phyloP scores from a whole-genome alignment of 148 eudicot genomes.

The Vaccinium macrocarpon region DNA sequence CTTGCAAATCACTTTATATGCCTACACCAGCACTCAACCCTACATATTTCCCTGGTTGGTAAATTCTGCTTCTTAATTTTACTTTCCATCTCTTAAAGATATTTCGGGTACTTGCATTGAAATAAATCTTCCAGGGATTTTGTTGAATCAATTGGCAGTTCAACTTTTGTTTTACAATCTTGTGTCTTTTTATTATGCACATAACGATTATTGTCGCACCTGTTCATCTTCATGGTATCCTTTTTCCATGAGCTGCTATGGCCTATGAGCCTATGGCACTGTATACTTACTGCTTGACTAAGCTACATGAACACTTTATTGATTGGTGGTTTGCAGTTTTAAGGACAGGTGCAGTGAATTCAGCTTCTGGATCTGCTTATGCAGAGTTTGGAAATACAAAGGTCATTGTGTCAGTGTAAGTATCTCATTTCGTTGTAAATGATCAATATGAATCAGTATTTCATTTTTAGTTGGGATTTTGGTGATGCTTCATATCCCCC shows the following conservation, averaged over 20 bases:
- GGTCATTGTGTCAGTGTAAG: slow-evolving; percentile 99
- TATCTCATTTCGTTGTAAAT: slow-evolving; percentile 12
- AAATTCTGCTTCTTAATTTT: not conserved
- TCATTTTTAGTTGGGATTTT: not conserved
- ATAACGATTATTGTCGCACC: not conserved
- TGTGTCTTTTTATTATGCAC: not conserved
- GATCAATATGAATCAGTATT: too few species aligned
- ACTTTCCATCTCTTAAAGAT: not conserved
- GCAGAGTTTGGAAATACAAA: slow-evolving; percentile 94
- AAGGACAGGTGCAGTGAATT: slow-evolving; percentile 79
- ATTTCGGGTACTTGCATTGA: not conserved
- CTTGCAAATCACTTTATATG: not conserved
- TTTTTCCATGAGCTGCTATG: not conserved
- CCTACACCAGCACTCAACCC: not conserved
- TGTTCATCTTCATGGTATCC: not conserved
- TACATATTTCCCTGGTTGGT: not conserved
- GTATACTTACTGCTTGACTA: not conserved
- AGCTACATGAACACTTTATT: not conserved
- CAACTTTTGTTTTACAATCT: not conserved
- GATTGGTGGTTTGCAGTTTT: slow-evolving; percentile 51
- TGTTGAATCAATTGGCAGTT: not conserved
- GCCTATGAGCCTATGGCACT: not conserved
- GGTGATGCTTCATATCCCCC: not conserved
- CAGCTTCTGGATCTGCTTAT: slow-evolving; percentile 96
- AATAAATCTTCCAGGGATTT: not conserved